Conservation (phyloP, 2,329 filamentous ascomycete species). For the Aspergillus tamarii region DNA sequence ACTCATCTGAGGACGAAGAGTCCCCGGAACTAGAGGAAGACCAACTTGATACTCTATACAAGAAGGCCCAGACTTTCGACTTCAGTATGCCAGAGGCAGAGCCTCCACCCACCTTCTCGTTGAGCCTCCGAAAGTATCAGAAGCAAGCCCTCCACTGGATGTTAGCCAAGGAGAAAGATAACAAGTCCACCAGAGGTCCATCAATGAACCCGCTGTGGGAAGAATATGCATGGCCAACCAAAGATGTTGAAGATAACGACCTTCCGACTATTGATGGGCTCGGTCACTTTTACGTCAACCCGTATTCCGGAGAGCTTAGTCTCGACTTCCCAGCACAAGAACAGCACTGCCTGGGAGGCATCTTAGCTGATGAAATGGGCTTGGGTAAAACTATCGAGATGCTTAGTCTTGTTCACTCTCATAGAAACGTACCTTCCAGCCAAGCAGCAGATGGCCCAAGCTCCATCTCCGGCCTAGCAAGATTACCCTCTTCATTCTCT, state of each 20-base stretch:
- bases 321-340: slow-evolving; percentile 91
- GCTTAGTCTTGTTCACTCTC: slow-evolving; percentile 87
- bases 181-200: slow-evolving; percentile 68
- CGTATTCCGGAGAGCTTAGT: slow-evolving; percentile 92
- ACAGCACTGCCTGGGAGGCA: slow-evolving; percentile 89
- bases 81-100: slow-evolving; percentile 88
- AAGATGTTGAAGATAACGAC: slow-evolving; percentile 82
- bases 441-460: slow-evolving; percentile 32
- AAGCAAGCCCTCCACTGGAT: slow-evolving; percentile 97
- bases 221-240: slow-evolving; percentile 85
- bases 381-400: slow-evolving; percentile 98
- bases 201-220: slow-evolving; percentile 99
- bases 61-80: slow-evolving; percentile 95
- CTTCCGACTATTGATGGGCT: slow-evolving; percentile 68
- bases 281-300: slow-evolving; percentile 87
- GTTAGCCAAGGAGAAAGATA: slow-evolving; percentile 86
- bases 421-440: slow-evolving; percentile 61
- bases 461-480: slow-evolving; percentile 64
- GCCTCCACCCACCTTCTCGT: slow-evolving; percentile 77
- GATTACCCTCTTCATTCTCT: slow-evolving; percentile 61
- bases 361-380: slow-evolving; percentile 95
- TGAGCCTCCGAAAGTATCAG: slow-evolving; percentile 88
- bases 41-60: slow-evolving; percentile 90
- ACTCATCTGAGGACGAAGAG: slow-evolving; percentile 71
- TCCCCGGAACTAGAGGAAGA: slow-evolving; percentile 92